A percentile compares a stretch with the other conserved stretches of the same genome.
phyloP scores from a whole-genome alignment of 2,329 filamentous ascomycete genomes.

The Pyricularia sp. region DNA sequence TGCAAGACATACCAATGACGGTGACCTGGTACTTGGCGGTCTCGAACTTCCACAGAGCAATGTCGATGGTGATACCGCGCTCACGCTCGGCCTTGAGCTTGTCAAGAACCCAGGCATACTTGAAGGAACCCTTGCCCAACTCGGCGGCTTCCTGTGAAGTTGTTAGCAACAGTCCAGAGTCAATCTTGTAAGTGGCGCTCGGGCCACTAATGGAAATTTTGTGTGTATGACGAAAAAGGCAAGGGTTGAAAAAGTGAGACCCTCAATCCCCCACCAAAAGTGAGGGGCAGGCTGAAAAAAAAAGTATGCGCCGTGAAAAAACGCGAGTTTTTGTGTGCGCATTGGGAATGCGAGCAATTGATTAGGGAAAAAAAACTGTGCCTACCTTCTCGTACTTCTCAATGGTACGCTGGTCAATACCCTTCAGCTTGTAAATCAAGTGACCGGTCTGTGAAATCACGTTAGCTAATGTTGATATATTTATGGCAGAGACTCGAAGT shows the following conservation, averaged over 20 bases:
- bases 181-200: constrained; percentile 4
- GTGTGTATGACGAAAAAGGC: constrained; percentile 1
- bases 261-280: background rate
- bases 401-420: constrained; percentile 99
- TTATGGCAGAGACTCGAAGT: background rate
- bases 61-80: constrained; percentile 99
- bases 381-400: constrained; percentile 99
- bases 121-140: constrained; percentile 99
- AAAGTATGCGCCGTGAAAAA: constrained; percentile 8
- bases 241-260: background rate
- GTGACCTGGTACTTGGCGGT: constrained; percentile 97
- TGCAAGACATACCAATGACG: constrained; percentile 68
- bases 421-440: constrained; percentile 99
- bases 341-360: background rate
- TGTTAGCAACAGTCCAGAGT: constrained; percentile 12
- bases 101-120: constrained; percentile 99
- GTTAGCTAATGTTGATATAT: constrained; percentile 13
- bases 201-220: constrained; percentile 5
- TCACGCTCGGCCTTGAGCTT: constrained; percentile 99
- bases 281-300: constrained; percentile 19
- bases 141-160: constrained; percentile 82
- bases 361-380: constrained; percentile 13
- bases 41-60: constrained; percentile 99
- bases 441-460: constrained; percentile 50
- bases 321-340: background rate